Evolutionary conservation across 1,284 basidiomycete genomes (phyloP).

Genomic region (Tilletia setariae): DNA sequence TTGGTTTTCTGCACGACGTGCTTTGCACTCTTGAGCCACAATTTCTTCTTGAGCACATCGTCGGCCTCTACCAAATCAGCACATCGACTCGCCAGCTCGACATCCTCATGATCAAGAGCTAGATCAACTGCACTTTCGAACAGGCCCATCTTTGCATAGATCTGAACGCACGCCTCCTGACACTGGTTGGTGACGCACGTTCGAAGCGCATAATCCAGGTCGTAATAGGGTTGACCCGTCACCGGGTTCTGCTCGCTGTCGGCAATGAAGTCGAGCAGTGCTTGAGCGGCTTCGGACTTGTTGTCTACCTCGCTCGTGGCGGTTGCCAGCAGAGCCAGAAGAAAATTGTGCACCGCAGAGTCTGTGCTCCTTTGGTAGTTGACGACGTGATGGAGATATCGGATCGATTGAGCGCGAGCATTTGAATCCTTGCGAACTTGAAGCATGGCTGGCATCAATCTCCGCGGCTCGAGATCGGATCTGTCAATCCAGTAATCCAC

Average conservation of each 20-base stretch:
- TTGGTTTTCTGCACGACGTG: constrained; percentile 96
- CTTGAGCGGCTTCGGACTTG: constrained; percentile 67
- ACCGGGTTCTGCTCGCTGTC: constrained; percentile 64
- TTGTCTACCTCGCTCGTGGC: constrained; percentile 33
- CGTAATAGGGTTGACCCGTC: constrained; percentile 85
- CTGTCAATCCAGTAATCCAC: constrained; percentile 89
- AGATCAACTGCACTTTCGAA: constrained; percentile 95
- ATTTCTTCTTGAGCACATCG: constrained; percentile 70
- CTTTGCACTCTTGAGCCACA: constrained; percentile 96
- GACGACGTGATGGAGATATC: constrained; percentile 80
- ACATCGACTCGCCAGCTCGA: constrained; percentile 58
- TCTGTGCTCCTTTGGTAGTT: constrained; percentile 76
- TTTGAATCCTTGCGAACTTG: constrained; percentile 63
- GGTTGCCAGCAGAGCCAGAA: constrained; percentile 78
- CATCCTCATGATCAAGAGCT: constrained; percentile 62
- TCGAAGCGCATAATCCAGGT: constrained; percentile 91
- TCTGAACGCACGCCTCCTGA: constrained; percentile 87
- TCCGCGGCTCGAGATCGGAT: constrained; percentile 71
- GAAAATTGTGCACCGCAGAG: constrained; percentile 85
- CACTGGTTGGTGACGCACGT: constrained; percentile 72
- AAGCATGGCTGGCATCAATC: constrained; percentile 83
- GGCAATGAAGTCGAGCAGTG: constrained; percentile 78
- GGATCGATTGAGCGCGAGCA: constrained; percentile 71
- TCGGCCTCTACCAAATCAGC: constrained; percentile 40
- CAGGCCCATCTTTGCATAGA: constrained; percentile 95